Conservation (phyloP, 108 stramenopile species). For the Nitzschia inconspicua region DNA sequence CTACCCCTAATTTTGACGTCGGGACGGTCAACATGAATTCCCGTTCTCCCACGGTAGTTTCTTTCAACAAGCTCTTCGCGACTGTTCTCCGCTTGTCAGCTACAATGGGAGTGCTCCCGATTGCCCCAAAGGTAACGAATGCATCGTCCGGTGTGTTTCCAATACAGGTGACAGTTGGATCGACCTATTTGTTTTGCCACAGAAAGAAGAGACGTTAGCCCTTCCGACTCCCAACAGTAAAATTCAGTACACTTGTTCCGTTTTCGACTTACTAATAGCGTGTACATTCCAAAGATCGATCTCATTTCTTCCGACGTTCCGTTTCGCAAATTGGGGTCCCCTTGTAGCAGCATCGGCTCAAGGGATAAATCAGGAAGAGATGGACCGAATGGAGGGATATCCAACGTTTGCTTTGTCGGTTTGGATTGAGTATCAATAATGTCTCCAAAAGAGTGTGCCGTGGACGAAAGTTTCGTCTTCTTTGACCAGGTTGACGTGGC, state of each 20-base stretch:
- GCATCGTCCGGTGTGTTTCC: constrained; percentile 18
- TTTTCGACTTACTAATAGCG: constrained; percentile 35
- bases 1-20: constrained; percentile 28
- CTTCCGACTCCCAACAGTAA: too few species aligned
- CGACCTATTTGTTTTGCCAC: too few species aligned
- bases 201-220: too few species aligned
- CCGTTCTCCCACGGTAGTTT: constrained; percentile 13
- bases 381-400: constrained; percentile 45
- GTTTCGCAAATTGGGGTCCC: constrained; percentile 6
- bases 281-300: constrained; percentile 54
- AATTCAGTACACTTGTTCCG: too few species aligned
- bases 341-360: constrained; percentile 47
- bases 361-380: constrained; percentile 53
- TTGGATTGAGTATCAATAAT: not conserved
- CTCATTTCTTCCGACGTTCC: constrained; percentile 26
- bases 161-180: constrained; percentile 47
- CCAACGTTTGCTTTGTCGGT: constrained; percentile 24
- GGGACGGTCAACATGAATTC: constrained; percentile 46
- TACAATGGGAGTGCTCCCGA: constrained; percentile 40
- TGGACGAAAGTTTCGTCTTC: not conserved
- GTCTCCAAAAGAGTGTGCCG: not conserved
- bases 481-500: not conserved
- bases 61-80: constrained; percentile 26
- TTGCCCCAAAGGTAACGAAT: constrained; percentile 43
- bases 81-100: constrained; percentile 36